Evolutionary conservation across 177 flowering plant species (phyloP).

Genomic region (Vitis hybrid): DNA sequence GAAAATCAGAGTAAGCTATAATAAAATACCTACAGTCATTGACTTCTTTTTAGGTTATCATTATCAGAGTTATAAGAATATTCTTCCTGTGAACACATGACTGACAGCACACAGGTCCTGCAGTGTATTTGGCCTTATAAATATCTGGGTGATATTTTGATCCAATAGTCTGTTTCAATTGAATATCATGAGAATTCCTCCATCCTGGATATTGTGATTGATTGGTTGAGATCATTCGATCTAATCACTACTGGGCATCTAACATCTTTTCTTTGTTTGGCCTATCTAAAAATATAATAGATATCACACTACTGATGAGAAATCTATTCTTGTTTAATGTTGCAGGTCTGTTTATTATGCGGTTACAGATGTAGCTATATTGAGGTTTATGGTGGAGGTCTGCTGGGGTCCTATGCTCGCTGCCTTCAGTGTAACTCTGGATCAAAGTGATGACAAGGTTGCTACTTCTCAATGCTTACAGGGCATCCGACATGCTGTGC

Average conservation of each 20-base stretch:
- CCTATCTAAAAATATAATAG: too few relatives aligned
- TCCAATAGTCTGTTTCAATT: too few relatives aligned
- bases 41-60: neutral
- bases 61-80: neutral
- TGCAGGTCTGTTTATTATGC: constrained; percentile 81
- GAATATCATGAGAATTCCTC: too few relatives aligned
- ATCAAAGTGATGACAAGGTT: constrained; percentile 92
- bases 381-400: constrained; percentile 96
- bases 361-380: constrained; percentile 78
- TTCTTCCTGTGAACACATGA: too few relatives aligned
- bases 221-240: constrained; percentile 6
- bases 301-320: neutral
- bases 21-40: constrained; percentile 1
- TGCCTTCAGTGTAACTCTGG: constrained; percentile 95
- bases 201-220: neutral
- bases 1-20: constrained; percentile 86
- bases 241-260: neutral
- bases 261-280: too few relatives aligned
- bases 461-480: constrained; percentile 78
- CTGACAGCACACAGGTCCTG: neutral
- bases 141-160: too few relatives aligned
- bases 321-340: constrained; percentile 15
- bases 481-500: constrained; percentile 93
- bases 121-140: too few relatives aligned
- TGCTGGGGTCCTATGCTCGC: constrained; percentile 99